A percentile compares a stretch with the other conserved stretches of the same genome.
Conservation (phyloP, 805 yeast species). For the Hanseniaspora singularis region DNA sequence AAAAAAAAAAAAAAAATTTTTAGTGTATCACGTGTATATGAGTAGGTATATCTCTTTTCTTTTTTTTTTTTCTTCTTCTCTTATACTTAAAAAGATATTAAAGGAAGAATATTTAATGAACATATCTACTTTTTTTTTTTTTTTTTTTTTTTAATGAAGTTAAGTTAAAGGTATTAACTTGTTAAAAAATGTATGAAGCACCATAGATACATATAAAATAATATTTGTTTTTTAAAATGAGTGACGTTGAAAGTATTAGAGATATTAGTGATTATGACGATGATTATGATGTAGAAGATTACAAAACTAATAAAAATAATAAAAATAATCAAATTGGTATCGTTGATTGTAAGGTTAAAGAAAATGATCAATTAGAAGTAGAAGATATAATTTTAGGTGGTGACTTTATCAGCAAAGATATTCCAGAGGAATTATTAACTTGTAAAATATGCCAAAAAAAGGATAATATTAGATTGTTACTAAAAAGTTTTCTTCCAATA, state of each 20-base stretch:
- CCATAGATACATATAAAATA: background rate
- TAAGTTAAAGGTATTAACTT: too few species aligned
- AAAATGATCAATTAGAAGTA: constrained; percentile 34
- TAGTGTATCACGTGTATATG: too few species aligned
- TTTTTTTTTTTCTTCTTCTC: too few species aligned
- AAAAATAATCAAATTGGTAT: constrained; percentile 44
- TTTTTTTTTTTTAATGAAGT: too few species aligned
- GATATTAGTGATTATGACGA: constrained; percentile 23
- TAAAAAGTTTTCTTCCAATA: constrained; percentile 74
- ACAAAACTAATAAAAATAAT: constrained; percentile 22
- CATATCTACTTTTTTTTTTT: too few species aligned
- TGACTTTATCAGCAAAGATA: constrained; percentile 16
- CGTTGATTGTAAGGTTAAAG: constrained; percentile 48
- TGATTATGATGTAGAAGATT: constrained; percentile 13
- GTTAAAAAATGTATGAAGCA: background rate
- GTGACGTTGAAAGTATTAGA: constrained; percentile 4
- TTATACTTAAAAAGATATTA: too few species aligned
- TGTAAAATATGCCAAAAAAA: constrained; percentile 53
- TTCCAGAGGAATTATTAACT: constrained; percentile 40
- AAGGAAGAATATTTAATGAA: too few species aligned
- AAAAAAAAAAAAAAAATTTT: too few species aligned
- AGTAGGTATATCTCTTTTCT: too few species aligned
- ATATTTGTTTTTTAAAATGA: constrained; percentile 1
- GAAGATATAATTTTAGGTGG: constrained; percentile 81
- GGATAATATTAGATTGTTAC: constrained; percentile 47